A percentile compares a stretch with the other conserved stretches of the same genome.
These are phyloP conservation scores for Cercospora canescens DNA, from an alignment of 2,329 filamentous ascomycete genomes.

Conservation along the genomic window DNA sequence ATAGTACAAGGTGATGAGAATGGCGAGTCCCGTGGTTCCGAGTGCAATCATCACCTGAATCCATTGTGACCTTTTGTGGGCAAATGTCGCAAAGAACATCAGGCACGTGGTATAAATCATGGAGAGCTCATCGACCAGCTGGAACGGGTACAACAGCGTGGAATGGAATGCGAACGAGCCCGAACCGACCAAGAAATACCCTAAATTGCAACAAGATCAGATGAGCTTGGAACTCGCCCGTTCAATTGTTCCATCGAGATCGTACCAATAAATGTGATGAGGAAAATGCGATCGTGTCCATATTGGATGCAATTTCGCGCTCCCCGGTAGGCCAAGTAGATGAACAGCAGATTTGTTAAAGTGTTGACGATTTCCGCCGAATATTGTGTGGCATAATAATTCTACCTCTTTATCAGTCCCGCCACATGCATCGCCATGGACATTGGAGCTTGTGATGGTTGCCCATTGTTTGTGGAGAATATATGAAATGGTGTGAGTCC, in stretches of 20 bases:
- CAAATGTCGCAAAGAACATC: constrained; percentile 73
- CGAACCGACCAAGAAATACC: constrained; percentile 61
- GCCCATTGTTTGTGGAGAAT: neutral
- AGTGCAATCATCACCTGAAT: constrained; percentile 59
- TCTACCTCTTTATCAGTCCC: constrained; percentile 48
- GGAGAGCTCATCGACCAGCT: constrained; percentile 68
- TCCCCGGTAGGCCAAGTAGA: constrained; percentile 75
- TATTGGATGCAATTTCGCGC: constrained; percentile 70
- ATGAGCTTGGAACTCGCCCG: neutral
- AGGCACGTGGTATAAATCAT: constrained; percentile 73
- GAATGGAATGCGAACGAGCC: constrained; percentile 66
- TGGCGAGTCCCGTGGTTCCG: constrained; percentile 52
- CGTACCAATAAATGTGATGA: constrained; percentile 59
- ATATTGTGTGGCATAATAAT: constrained; percentile 74
- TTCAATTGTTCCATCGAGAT: neutral
- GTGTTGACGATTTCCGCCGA: constrained; percentile 78
- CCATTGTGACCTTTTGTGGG: constrained; percentile 59
- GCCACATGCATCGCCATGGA: neutral
- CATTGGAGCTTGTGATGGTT: neutral
- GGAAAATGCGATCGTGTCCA: constrained; percentile 73
- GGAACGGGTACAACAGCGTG: constrained; percentile 65
- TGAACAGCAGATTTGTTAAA: constrained; percentile 78
- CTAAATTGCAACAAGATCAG: neutral
- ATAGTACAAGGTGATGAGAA: constrained; percentile 77
- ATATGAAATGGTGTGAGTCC: neutral